Conservation (phyloP, 2,329 filamentous ascomycete species). For the Aphanocladium album region DNA sequence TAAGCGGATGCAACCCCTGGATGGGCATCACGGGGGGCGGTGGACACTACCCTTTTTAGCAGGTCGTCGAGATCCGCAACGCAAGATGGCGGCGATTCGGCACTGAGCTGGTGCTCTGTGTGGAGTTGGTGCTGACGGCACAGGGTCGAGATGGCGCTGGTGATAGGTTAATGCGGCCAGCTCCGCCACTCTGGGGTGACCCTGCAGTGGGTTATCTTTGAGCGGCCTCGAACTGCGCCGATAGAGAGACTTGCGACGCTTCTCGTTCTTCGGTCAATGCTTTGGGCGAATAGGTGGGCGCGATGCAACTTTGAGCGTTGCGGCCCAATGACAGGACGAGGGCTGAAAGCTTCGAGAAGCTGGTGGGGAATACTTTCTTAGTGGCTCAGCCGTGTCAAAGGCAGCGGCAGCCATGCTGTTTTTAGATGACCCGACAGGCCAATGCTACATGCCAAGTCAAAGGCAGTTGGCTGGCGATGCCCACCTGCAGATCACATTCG, state of each 20-base stretch:
- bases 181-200: background rate
- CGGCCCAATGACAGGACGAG: background rate
- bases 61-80: conserved; percentile 18
- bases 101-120: conserved; percentile 5
- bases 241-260: background rate
- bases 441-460: background rate
- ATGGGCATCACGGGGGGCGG: background rate
- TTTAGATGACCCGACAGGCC: background rate
- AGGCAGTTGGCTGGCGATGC: background rate
- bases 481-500: background rate
- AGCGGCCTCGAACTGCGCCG: background rate
- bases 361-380: background rate
- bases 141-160: background rate
- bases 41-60: conserved; percentile 16
- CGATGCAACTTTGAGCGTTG: background rate
- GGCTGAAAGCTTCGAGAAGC: background rate
- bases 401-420: background rate
- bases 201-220: background rate
- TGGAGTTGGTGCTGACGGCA: conserved; percentile 8
- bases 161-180: conserved; percentile 7
- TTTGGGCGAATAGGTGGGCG: background rate
- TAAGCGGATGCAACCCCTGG: background rate
- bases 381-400: background rate
- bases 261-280: background rate
- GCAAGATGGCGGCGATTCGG: conserved; percentile 15